phyloP scores from a whole-genome alignment of 2,329 filamentous ascomycete genomes.

The Cladophialophora bantiana region DNA sequence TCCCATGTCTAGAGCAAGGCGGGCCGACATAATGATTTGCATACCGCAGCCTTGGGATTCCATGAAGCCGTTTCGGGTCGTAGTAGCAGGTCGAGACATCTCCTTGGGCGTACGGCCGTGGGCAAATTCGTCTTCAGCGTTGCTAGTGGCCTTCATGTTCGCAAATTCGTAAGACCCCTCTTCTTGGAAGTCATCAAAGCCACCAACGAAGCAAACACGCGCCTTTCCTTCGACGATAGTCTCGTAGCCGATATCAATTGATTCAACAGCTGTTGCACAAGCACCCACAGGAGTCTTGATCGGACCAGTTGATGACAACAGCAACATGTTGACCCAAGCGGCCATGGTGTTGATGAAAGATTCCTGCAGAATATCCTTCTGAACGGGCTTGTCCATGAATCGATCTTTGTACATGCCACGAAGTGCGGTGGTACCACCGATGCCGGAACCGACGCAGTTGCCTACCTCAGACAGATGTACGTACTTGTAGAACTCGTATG shows the following conservation, averaged over 20 bases:
- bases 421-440: slow-evolving; percentile 90
- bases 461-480: slow-evolving; percentile 97
- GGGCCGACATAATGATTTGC: slow-evolving; percentile 97
- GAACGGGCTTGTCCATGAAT: slow-evolving; percentile 93
- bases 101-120: slow-evolving; percentile 94
- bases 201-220: slow-evolving; percentile 94
- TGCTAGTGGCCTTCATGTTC: slow-evolving; percentile 99
- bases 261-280: slow-evolving; percentile 96
- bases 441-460: slow-evolving; percentile 98
- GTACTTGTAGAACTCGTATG: slow-evolving; percentile 99
- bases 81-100: slow-evolving; percentile 98
- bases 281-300: slow-evolving; percentile 99
- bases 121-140: slow-evolving; percentile 93
- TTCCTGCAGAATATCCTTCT: slow-evolving; percentile 98
- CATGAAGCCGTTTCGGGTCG: slow-evolving; percentile 98
- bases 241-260: slow-evolving; percentile 95
- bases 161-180: slow-evolving; percentile 99
- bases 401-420: slow-evolving; percentile 98
- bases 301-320: slow-evolving; percentile 93
- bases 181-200: slow-evolving; percentile 99
- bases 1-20: slow-evolving; percentile 96
- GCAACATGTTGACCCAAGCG: slow-evolving; percentile 99
- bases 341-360: slow-evolving; percentile 99
- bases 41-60: slow-evolving; percentile 98
- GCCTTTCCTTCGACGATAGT: slow-evolving; percentile 99